These are phyloP conservation scores for Neurospora tetrasperma DNA, from an alignment of 495 filamentous ascomycete genomes.

Conservation along the genomic window DNA sequence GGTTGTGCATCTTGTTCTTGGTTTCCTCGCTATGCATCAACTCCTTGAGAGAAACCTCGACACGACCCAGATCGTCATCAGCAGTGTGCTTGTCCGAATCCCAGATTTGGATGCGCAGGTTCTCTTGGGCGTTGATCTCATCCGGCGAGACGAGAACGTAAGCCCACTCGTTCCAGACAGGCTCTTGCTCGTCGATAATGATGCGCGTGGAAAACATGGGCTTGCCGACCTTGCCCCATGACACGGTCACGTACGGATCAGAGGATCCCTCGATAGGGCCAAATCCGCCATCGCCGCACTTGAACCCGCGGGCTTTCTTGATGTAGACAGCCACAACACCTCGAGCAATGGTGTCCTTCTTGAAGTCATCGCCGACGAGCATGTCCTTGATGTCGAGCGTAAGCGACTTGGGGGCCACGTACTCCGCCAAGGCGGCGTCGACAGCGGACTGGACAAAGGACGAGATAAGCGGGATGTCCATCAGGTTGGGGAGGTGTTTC, in stretches of 20 bases:
- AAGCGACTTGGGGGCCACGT: constrained; percentile 63
- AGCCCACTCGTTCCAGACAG: constrained; percentile 58
- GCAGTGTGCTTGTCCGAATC: constrained; percentile 59
- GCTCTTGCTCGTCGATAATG: constrained; percentile 50
- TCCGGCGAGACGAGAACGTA: constrained; percentile 54
- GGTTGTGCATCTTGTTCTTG: constrained; percentile 43
- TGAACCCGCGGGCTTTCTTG: constrained; percentile 53
- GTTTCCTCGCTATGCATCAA: constrained; percentile 47
- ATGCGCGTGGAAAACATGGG: constrained; percentile 54
- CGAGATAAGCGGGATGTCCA: constrained; percentile 60
- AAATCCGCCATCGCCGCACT: constrained; percentile 51
- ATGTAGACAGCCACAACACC: constrained; percentile 57
- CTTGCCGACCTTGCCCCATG: constrained; percentile 69
- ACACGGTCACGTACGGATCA: constrained; percentile 59
- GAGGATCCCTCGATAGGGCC: constrained; percentile 48
- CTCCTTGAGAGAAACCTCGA: constrained; percentile 54
- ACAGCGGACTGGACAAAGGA: constrained; percentile 65
- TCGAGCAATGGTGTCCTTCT: constrained; percentile 54
- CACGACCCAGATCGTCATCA: constrained; percentile 62
- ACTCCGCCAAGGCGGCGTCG: constrained; percentile 58
- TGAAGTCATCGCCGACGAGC: constrained; percentile 65
- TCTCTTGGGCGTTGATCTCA: constrained; percentile 64
- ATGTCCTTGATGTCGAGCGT: constrained; percentile 65
- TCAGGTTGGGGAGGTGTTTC: constrained; percentile 56
- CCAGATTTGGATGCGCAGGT: constrained; percentile 57